phyloP scores from a whole-genome alignment of 1,284 basidiomycete genomes.

The Xerocomus nothofagi region DNA sequence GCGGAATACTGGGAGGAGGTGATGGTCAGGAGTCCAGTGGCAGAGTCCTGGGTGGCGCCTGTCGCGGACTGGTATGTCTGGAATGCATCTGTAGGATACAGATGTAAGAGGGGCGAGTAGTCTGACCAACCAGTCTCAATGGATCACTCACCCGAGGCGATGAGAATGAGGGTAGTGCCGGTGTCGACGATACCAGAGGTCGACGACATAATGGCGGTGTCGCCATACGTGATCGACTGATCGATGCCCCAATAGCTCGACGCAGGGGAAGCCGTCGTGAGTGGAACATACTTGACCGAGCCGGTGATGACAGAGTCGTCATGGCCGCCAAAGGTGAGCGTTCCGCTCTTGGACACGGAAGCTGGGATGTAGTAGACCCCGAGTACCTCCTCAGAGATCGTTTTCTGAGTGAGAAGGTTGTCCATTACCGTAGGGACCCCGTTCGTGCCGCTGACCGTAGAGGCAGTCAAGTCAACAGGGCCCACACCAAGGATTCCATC shows the following conservation, averaged over 20 bases:
- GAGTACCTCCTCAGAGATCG: slow-evolving; percentile 45
- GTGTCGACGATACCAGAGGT: slow-evolving; percentile 59
- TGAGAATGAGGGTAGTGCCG: slow-evolving; percentile 49
- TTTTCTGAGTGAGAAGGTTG: slow-evolving; percentile 43
- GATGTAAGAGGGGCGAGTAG: not conserved
- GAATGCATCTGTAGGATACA: slow-evolving; percentile 46
- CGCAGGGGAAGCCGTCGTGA: slow-evolving; percentile 51
- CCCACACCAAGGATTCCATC: slow-evolving; percentile 62
- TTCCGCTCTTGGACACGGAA: slow-evolving; percentile 37
- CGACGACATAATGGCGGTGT: slow-evolving; percentile 36
- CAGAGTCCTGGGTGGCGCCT: slow-evolving; percentile 48
- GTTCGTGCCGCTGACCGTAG: slow-evolving; percentile 31
- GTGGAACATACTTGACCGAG: slow-evolving; percentile 48
- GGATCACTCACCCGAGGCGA: slow-evolving; percentile 37
- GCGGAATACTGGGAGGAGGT: slow-evolving; percentile 39
- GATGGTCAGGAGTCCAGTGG: slow-evolving; percentile 45
- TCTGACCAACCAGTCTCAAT: not conserved
- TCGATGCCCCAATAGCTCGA: slow-evolving; percentile 56
- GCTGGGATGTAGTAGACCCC: slow-evolving; percentile 52
- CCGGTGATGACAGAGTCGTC: slow-evolving; percentile 46
- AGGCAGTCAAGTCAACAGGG: slow-evolving; percentile 51
- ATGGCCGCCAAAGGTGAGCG: slow-evolving; percentile 49
- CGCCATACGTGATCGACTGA: slow-evolving; percentile 48
- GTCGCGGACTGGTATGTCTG: slow-evolving; percentile 48
- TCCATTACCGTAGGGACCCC: slow-evolving; percentile 44